Percentiles rank a stretch among this genome's conserved stretches.
These are phyloP conservation scores for Trichoderma breve DNA, from an alignment of 2,329 filamentous ascomycete genomes.

Conservation along the genomic window DNA sequence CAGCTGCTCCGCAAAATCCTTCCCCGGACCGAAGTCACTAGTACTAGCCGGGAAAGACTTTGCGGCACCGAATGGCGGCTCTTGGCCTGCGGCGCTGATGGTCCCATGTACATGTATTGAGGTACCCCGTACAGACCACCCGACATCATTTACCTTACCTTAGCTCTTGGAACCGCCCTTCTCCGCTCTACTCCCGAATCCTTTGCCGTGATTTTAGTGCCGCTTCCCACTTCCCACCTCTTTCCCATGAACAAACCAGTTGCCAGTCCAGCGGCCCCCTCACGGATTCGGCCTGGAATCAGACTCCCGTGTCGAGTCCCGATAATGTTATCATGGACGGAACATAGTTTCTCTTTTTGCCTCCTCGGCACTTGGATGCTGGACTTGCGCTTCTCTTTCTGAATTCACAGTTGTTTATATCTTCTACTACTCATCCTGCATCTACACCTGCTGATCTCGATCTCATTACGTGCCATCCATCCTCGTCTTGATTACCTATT, in stretches of 20 bases:
- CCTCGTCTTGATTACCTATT: neutral
- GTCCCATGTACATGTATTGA: neutral
- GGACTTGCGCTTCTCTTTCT: neutral
- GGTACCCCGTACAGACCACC: neutral
- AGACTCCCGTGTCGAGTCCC: neutral
- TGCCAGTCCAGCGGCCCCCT: neutral
- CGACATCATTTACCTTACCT: neutral
- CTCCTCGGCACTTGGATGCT: neutral
- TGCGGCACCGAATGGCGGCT: neutral
- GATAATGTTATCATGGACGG: neutral
- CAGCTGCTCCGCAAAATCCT: neutral
- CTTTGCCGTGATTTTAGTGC: constrained; percentile 21
- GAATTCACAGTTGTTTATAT: neutral
- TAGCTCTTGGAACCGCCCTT: neutral
- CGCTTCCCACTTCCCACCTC: neutral
- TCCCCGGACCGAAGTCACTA: neutral
- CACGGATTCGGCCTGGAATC: neutral
- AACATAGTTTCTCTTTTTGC: neutral
- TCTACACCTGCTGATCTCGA: neutral
- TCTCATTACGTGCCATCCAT: neutral
- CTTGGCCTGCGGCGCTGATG: neutral
- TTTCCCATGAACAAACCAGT: neutral
- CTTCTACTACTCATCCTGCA: neutral
- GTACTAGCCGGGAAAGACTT: neutral
- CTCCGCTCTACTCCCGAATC: constrained; percentile 14